Percentiles rank a stretch among this genome's conserved stretches.
Conservation (phyloP, 441 rosid species). For the Aleurites moluccanus region DNA sequence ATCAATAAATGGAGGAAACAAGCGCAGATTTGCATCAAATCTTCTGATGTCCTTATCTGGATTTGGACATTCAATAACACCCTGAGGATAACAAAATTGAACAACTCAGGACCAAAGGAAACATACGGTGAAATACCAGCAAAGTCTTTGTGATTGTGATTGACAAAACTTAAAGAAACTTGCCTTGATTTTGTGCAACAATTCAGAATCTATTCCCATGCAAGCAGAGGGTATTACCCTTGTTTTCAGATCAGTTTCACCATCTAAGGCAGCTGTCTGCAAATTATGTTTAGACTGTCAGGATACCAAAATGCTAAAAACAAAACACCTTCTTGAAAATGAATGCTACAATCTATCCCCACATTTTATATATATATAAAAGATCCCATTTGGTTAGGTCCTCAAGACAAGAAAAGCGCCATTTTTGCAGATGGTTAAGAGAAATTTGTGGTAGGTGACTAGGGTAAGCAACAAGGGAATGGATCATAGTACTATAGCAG, state of each 20-base stretch:
- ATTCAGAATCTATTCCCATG: slow-evolving; percentile 84
- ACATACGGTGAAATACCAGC: slow-evolving; percentile 11
- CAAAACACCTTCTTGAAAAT: neutral
- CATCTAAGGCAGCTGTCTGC: slow-evolving; percentile 96
- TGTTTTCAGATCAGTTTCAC: slow-evolving; percentile 97
- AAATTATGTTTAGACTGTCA: slow-evolving; percentile 30
- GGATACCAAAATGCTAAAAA: slow-evolving; percentile 15
- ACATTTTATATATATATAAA: neutral
- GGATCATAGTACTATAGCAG: neutral
- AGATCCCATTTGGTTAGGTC: neutral
- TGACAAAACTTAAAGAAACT: slow-evolving; percentile 34
- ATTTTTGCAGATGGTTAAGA: neutral
- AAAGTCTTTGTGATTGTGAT: neutral
- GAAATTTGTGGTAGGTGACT: too few species aligned
- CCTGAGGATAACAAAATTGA: slow-evolving; percentile 45
- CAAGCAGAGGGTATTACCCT: slow-evolving; percentile 91
- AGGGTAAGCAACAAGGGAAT: slow-evolving; percentile 4
- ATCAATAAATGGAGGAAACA: slow-evolving; percentile 97
- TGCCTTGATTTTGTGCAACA: slow-evolving; percentile 95
- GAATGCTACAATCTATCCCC: neutral
- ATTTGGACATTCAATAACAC: slow-evolving; percentile 93
- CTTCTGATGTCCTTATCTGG: slow-evolving; percentile 98
- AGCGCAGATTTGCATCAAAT: slow-evolving; percentile 95
- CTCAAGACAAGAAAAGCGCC: neutral
- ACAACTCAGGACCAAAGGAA: slow-evolving; percentile 9